Conservation (phyloP, 2,329 filamentous ascomycete genomes). For the Curvularia hawaiiensis region DNA sequence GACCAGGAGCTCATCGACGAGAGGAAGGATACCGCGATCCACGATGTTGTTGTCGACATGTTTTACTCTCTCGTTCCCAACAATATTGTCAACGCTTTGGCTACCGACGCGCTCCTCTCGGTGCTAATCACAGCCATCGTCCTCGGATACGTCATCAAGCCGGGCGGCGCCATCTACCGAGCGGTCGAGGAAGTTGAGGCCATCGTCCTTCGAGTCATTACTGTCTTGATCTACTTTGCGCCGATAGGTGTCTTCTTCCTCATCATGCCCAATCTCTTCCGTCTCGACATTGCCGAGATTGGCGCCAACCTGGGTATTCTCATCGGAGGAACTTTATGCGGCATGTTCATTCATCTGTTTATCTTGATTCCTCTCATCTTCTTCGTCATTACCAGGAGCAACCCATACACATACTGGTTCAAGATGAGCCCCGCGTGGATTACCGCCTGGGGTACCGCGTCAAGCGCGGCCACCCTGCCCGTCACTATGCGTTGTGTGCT, state of each 20-base stretch:
- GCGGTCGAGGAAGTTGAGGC: constrained; percentile 56
- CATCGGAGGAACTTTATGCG: constrained; percentile 54
- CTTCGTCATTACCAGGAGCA: constrained; percentile 46
- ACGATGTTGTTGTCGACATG: constrained; percentile 55
- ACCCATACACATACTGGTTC: constrained; percentile 57
- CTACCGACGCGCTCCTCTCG: constrained; percentile 54
- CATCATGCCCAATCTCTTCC: constrained; percentile 59
- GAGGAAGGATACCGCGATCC: constrained; percentile 42
- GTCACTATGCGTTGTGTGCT: constrained; percentile 54
- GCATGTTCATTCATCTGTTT: constrained; percentile 56
- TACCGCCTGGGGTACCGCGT: constrained; percentile 61
- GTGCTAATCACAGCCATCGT: constrained; percentile 56
- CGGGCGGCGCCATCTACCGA: constrained; percentile 49
- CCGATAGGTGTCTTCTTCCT: constrained; percentile 61
- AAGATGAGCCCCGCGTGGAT: constrained; percentile 59
- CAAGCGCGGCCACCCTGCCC: constrained; percentile 58
- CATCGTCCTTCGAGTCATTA: constrained; percentile 55
- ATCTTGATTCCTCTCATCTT: constrained; percentile 52
- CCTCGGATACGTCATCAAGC: constrained; percentile 55
- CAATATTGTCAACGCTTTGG: constrained; percentile 57
- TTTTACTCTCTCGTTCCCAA: constrained; percentile 57
- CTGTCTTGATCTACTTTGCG: constrained; percentile 55
- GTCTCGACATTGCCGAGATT: constrained; percentile 55
- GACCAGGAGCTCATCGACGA: constrained; percentile 45
- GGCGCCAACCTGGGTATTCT: constrained; percentile 58